Evolutionary conservation across 768 basidiomycete genomes (phyloP).

Genomic region (Boletus rubroflammeus): DNA sequence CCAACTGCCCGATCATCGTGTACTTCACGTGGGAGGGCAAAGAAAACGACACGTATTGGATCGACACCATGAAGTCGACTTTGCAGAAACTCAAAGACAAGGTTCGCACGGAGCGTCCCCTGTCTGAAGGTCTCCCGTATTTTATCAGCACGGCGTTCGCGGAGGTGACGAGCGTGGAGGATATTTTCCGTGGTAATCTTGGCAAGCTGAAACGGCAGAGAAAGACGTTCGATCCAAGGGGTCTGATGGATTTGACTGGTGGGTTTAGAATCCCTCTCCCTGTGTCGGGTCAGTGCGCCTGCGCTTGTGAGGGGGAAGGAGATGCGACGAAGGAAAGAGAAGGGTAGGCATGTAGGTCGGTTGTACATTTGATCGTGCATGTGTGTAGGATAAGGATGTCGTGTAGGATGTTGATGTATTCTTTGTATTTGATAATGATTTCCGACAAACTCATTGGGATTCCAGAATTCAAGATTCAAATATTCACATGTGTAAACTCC

Average conservation of each 20-base stretch:
- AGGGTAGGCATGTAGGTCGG: not conserved
- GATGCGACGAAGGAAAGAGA: not conserved
- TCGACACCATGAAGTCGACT: not conserved
- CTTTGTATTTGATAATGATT: not conserved
- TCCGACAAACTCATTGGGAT: not conserved
- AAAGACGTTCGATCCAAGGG: conserved; percentile 7
- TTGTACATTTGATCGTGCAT: not conserved
- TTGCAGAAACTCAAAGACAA: not conserved
- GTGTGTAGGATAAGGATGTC: not conserved
- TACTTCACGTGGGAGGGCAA: conserved; percentile 14
- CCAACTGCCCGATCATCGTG: conserved; percentile 12
- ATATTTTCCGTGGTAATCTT: conserved; percentile 9
- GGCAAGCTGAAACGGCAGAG: not conserved
- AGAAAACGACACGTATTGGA: conserved; percentile 10
- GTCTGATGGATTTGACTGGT: conserved; percentile 11
- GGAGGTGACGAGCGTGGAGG: not conserved
- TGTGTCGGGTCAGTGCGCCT: not conserved
- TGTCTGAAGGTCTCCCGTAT: conserved; percentile 1
- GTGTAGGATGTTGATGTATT: not conserved
- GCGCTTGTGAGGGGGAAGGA: not conserved
- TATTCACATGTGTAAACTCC: too few species aligned
- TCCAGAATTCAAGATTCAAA: too few species aligned
- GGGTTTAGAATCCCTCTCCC: conserved; percentile 17
- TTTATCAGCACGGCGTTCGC: conserved; percentile 8
- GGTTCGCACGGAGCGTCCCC: not conserved